Evolutionary conservation across 1,284 basidiomycete genomes (phyloP).

Genomic region (Fomitopsis schrenkii): DNA sequence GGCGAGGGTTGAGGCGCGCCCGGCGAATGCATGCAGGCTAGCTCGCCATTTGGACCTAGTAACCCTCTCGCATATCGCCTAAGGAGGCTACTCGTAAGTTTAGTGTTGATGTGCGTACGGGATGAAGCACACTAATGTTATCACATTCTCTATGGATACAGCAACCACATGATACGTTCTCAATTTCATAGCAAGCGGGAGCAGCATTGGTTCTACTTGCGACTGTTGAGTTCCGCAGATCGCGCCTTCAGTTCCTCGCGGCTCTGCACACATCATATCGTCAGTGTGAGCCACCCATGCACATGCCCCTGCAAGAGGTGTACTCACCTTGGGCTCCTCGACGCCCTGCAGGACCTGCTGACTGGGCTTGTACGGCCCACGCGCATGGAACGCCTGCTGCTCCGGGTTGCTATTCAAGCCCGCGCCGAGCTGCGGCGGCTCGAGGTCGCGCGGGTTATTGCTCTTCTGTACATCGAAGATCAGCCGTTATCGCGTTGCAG

Average conservation of each 20-base stretch:
- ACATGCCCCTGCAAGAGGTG: not conserved
- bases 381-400: slow-evolving; percentile 35
- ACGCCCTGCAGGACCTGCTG: slow-evolving; percentile 20
- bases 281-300: not conserved
- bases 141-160: too few relatives aligned
- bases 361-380: slow-evolving; percentile 38
- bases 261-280: slow-evolving; percentile 15
- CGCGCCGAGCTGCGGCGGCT: slow-evolving; percentile 33
- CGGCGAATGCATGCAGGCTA: too few relatives aligned
- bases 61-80: too few relatives aligned
- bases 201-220: not conserved
- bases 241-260: slow-evolving; percentile 28
- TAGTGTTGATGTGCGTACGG: too few relatives aligned
- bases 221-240: slow-evolving; percentile 26
- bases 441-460: slow-evolving; percentile 46
- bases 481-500: not conserved
- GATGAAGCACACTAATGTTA: too few relatives aligned
- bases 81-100: too few relatives aligned
- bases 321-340: slow-evolving; percentile 23
- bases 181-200: too few relatives aligned
- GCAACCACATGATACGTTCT: too few relatives aligned
- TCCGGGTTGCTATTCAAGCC: slow-evolving; percentile 33
- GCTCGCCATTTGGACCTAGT: too few relatives aligned
- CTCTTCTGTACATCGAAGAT: slow-evolving; percentile 34
- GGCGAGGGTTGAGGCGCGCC: too few relatives aligned